phyloP scores from a whole-genome alignment of 2,329 filamentous ascomycete genomes.

The Periconia macrospinosa region DNA sequence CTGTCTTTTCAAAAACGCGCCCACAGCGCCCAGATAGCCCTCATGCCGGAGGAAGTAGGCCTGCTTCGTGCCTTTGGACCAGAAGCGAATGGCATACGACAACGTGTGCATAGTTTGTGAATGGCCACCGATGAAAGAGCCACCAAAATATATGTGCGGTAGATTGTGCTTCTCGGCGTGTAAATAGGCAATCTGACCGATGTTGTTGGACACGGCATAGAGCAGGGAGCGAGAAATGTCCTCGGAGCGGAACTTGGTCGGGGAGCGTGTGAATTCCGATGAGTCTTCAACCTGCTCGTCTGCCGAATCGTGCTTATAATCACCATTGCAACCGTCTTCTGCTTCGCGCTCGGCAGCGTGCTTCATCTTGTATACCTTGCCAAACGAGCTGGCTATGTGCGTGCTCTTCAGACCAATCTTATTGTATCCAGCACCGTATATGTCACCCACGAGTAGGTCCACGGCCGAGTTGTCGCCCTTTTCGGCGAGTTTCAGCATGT shows the following conservation, averaged over 20 bases:
- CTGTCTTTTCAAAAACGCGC: constrained; percentile 89
- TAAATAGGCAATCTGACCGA: constrained; percentile 96
- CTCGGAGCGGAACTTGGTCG: constrained; percentile 69
- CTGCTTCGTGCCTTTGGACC: constrained; percentile 91
- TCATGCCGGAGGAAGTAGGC: constrained; percentile 96
- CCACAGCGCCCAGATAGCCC: constrained; percentile 90
- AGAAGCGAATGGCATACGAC: constrained; percentile 96
- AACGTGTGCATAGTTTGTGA: constrained; percentile 97
- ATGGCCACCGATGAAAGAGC: constrained; percentile 94
- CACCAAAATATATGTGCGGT: constrained; percentile 94
- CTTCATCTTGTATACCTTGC: constrained; percentile 95
- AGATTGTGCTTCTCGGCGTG: constrained; percentile 93
- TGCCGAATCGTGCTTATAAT: constrained; percentile 42
- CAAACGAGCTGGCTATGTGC: constrained; percentile 94
- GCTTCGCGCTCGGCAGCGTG: constrained; percentile 76
- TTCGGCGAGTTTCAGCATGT: constrained; percentile 92
- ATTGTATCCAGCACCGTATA: constrained; percentile 92
- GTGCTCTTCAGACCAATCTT: constrained; percentile 96
- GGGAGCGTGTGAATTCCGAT: constrained; percentile 35
- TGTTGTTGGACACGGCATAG: constrained; percentile 95
- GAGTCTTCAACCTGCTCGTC: constrained; percentile 36
- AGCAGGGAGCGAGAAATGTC: constrained; percentile 90
- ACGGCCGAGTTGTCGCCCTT: constrained; percentile 89
- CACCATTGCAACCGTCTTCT: constrained; percentile 66
- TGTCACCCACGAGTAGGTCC: constrained; percentile 96